phyloP scores from a whole-genome alignment of 2,329 filamentous ascomycete species.

The Ophiostoma ips region DNA sequence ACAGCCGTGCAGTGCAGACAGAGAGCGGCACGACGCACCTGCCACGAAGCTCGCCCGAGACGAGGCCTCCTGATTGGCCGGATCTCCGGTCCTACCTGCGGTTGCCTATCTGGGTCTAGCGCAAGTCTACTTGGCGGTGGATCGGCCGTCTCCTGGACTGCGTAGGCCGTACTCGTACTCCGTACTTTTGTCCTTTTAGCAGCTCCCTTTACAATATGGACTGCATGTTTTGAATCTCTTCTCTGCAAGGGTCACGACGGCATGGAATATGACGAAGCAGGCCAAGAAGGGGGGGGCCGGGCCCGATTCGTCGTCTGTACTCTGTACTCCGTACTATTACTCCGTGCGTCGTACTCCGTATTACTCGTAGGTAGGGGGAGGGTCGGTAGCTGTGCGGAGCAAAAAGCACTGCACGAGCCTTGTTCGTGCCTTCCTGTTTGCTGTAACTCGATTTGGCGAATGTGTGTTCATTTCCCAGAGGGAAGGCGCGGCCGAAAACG shows the following conservation, averaged over 20 bases:
- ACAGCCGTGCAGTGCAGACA: neutral
- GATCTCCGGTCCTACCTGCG: neutral
- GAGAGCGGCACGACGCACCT: neutral
- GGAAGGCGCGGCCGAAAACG: conserved; percentile 2
- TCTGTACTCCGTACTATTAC: too few species aligned
- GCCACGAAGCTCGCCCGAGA: conserved; percentile 1
- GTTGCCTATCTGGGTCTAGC: neutral
- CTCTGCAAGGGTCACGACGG: too few species aligned
- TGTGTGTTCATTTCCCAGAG: conserved; percentile 8
- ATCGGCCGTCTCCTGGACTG: too few species aligned
- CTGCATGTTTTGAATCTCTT: too few species aligned
- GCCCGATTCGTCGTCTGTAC: neutral
- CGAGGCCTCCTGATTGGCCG: neutral
- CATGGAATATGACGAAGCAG: too few species aligned
- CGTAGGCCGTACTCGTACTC: too few species aligned
- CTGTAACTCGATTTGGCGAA: conserved; percentile 6
- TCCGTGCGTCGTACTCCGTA: too few species aligned
- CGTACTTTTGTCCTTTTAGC: too few species aligned
- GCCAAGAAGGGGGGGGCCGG: too few species aligned
- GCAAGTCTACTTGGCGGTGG: neutral
- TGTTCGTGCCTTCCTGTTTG: neutral
- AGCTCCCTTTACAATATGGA: too few species aligned
- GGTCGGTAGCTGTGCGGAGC: neutral
- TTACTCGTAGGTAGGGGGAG: neutral
- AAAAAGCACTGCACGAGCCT: neutral